A percentile compares a stretch with the other conserved stretches of the same genome.
Evolutionary conservation across 108 stramenopile species (phyloP).

Genomic region (Fragilaria radians): DNA sequence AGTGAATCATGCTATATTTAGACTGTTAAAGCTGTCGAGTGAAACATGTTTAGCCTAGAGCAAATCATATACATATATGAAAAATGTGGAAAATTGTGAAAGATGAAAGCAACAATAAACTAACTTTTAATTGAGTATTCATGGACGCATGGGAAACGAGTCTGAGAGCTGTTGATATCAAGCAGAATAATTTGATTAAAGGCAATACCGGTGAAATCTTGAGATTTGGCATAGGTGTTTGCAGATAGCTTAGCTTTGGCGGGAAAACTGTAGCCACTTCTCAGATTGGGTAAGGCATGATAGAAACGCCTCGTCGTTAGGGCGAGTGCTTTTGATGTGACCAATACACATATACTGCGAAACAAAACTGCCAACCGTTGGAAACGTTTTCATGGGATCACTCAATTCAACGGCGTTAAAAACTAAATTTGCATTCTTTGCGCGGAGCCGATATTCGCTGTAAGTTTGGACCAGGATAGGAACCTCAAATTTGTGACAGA

Average conservation of each 20-base stretch:
- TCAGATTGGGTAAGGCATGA: constrained; percentile 29
- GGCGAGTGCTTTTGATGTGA: constrained; percentile 77
- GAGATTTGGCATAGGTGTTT: too few relatives aligned
- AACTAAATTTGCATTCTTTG: background rate
- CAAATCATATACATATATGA: too few relatives aligned
- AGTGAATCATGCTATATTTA: too few relatives aligned
- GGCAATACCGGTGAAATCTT: background rate
- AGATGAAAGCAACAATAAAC: background rate
- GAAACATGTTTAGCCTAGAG: too few relatives aligned
- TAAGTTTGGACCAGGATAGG: constrained; percentile 28
- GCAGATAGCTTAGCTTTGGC: too few relatives aligned
- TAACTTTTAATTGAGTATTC: background rate
- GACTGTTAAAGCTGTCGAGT: too few relatives aligned
- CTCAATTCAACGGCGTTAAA: constrained; percentile 33
- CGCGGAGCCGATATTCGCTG: constrained; percentile 17
- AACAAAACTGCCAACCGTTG: constrained; percentile 75
- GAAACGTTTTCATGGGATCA: constrained; percentile 28
- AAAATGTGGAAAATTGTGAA: too few relatives aligned
- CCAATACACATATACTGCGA: constrained; percentile 67
- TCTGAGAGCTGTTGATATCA: background rate
- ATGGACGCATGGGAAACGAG: background rate
- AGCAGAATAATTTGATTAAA: background rate
- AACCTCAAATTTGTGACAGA: constrained; percentile 49
- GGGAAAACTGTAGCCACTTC: constrained; percentile 60
- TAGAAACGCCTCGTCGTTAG: constrained; percentile 67